Base-by-base conservation (phyloP, 129 eudicot genomes). In the Chrysanthemum makinoi region DNA sequence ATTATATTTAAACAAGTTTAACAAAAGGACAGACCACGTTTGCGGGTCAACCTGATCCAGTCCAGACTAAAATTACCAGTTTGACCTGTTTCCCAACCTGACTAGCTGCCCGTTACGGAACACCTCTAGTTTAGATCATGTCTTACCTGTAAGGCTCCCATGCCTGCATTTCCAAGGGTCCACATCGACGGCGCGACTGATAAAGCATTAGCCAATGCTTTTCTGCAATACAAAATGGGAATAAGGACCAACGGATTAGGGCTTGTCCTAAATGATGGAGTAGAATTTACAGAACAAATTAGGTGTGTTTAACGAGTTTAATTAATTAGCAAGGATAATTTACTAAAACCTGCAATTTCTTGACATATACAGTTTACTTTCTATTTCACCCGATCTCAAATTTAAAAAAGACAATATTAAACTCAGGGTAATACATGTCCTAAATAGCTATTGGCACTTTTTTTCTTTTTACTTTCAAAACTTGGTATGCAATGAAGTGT, bases 81-180 rank as follows among this genome's bases (percentile, higher is more conserved):
- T 70, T 70, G 56, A 39, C 75, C 56, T 2, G 11, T 43, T 19
- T 15, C 43, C 26, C 10, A 39, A 39, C 46, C 46, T 39, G 46
- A 39, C 46, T 39, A 44, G 26, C 66, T 65, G 12, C 30, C 44
- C 24, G 19, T 51, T 52, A 28, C 53, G 12, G 15, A 4, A 68
- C 62, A 68, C 62, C 30, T 39, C 65, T 13, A 6, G 12, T 55
- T 7, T 4, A 22, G 55, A 79, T 64, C n/a, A 65, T 57, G 12
- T 59, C 52, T n/a, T 72, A 94, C 99, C 97, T 88, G 97, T 66
- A 95, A 85, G 53, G 99, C 99, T 74, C 99, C 99, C 99, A 95
- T 95, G 86, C 99, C 99, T 56, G 99, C 99, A 77, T 95, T 95
- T 81, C 99, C 99, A n/a, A 95, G 96, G 16, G 97, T 95, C 99